Conservation (phyloP, 495 filamentous ascomycete species). For the Tuber microsphaerosporum region DNA sequence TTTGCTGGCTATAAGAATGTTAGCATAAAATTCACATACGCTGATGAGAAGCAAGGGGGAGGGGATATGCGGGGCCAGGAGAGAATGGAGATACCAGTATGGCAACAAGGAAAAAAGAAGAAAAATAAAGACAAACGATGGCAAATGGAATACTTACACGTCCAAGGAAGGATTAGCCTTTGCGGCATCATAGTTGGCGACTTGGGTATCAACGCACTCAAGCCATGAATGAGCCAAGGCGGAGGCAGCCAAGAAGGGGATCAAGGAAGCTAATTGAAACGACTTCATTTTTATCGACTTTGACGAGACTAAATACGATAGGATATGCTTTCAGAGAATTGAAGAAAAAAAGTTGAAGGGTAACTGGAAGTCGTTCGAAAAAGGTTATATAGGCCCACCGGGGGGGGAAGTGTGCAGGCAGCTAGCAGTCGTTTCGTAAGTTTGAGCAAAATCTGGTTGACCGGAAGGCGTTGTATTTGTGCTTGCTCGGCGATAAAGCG, state of each 20-base stretch:
- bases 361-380: conserved; percentile 2
- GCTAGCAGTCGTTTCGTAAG: not conserved
- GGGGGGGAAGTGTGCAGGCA: conserved; percentile 7
- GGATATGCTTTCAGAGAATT: not conserved
- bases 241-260: conserved; percentile 29
- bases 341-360: not conserved
- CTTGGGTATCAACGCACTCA: conserved; percentile 36
- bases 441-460: not conserved
- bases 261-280: conserved; percentile 17
- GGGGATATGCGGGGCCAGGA: not conserved
- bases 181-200: conserved; percentile 25
- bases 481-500: not conserved
- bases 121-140: not conserved
- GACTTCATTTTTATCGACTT: conserved; percentile 21
- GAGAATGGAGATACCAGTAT: not conserved
- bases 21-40: conserved; percentile 9
- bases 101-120: not conserved
- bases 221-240: conserved; percentile 38
- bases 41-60: not conserved
- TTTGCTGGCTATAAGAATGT: conserved; percentile 11
- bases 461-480: not conserved
- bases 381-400: conserved; percentile 4
- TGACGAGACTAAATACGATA: conserved; percentile 1
- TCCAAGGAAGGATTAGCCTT: conserved; percentile 23
- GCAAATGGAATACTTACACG: conserved; percentile 18